A percentile compares a stretch with the other conserved stretches of the same genome.
These are phyloP conservation scores for Thalassiosira sp. DNA, from an alignment of 352 stramenopile genomes.

Conservation along the genomic window DNA sequence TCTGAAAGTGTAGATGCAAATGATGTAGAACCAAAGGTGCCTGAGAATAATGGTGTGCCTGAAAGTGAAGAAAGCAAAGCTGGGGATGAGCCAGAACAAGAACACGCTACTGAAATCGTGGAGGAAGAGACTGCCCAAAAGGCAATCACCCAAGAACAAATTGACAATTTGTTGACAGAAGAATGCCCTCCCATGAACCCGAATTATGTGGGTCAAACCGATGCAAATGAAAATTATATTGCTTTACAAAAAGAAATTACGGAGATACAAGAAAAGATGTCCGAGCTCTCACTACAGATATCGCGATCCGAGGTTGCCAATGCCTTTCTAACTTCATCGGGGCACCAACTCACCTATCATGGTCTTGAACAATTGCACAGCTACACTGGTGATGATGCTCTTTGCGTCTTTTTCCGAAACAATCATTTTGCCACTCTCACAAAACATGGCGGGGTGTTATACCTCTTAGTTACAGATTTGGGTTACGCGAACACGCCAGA, in stretches of 20 bases:
- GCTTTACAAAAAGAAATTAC: conserved; percentile 19
- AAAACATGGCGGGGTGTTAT: conserved; percentile 92
- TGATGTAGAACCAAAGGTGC: too few species aligned
- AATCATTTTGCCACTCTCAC: conserved; percentile 98
- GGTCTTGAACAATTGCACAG: conserved; percentile 92
- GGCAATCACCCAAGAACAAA: neutral
- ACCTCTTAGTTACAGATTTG: conserved; percentile 95
- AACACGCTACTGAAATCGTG: too few species aligned
- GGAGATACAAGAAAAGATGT: conserved; percentile 12
- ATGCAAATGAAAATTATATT: neutral
- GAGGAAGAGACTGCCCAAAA: neutral
- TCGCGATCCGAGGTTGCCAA: conserved; percentile 76
- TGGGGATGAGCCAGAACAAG: too few species aligned
- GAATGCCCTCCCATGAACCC: neutral
- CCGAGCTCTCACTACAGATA: conserved; percentile 15
- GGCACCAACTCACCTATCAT: conserved; percentile 93
- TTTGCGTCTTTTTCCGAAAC: conserved; percentile 98
- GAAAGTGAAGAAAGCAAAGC: too few species aligned
- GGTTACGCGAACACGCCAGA: conserved; percentile 92
- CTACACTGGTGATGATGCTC: conserved; percentile 87
- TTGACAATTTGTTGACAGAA: neutral
- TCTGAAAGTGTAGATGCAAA: too few species aligned
- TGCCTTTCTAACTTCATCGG: conserved; percentile 89
- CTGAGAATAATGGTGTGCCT: too few species aligned
- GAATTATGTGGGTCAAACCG: neutral